Evolutionary conservation across 495 filamentous ascomycete species (phyloP), one percentile per base, ranked within the genome.

Genomic region (Apodospora peruviana): DNA sequence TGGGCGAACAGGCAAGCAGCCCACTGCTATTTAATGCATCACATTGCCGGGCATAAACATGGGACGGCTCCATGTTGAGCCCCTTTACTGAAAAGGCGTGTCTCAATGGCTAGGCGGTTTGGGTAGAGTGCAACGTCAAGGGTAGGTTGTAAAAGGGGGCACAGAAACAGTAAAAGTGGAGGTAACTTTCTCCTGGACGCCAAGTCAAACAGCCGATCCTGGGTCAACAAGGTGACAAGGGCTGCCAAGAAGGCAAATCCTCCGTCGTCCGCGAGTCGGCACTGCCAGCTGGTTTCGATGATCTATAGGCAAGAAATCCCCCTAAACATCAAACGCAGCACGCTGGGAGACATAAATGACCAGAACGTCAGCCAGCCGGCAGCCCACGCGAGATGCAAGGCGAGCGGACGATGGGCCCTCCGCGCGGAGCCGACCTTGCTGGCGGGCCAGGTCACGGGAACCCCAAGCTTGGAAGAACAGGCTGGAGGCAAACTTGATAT

Each of bases 131-230:
- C 47, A 47, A 49, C 47, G 55, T 37, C 36, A 39, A 59, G 44
- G 58, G 54, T 52, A 47, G 41, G n/a, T 24, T 32, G 16, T 51
- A 29, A 55, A 39, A 47, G 39, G 47, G 47, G 40, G 45, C 9
- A 24, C 44, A 48, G 47, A 55, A 51, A 55, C 54, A 48, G 43
- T 35, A 19, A 42, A 45, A 42, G 53, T 57, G 53, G 50, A 53
- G 45, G 53, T n/a, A 42, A 7, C 39, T 29, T 25, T 50, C 50
- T 59, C 51, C 40, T 51, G 54, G 46, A 48, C 42, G 58, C 62
- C 60, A 64, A 62, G 62, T 64, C 58, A 62, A 64, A 62, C 63
- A 43, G 55, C 35, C 18, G 43, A 54, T 54, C 53, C 58, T 52
- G 24, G 52, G 36, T n/a, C 50, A 45, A 45, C 54, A 56, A 57